Conservation (phyloP, 2,329 filamentous ascomycete genomes). For the Onygenales sp. region DNA sequence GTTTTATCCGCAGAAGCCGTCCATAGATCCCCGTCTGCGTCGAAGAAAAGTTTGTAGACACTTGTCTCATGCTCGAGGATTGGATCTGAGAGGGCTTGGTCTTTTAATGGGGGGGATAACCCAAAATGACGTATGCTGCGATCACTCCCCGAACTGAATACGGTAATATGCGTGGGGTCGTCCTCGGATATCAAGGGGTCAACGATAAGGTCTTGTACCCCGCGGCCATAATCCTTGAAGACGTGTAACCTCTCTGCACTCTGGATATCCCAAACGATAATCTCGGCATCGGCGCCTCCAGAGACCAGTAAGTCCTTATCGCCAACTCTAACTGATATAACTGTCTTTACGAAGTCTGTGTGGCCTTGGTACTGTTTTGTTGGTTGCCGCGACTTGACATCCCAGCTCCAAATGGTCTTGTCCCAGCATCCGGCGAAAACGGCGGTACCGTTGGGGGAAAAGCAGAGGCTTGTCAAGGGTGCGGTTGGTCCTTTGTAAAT, state of each 20-base stretch:
- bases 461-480: conserved; percentile 67
- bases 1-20: conserved; percentile 89
- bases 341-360: conserved; percentile 80
- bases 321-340: conserved; percentile 54
- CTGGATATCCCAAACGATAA: conserved; percentile 71
- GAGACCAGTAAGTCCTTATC: conserved; percentile 59
- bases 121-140: conserved; percentile 63
- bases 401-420: conserved; percentile 82
- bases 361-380: conserved; percentile 64
- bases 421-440: conserved; percentile 87
- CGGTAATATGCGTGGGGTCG: conserved; percentile 32
- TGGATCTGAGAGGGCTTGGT: conserved; percentile 49
- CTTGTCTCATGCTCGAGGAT: conserved; percentile 83
- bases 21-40: conserved; percentile 68
- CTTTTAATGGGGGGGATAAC: conserved; percentile 21
- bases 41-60: conserved; percentile 72
- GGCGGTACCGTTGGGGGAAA: conserved; percentile 52
- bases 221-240: conserved; percentile 68
- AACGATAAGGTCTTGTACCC: conserved; percentile 67
- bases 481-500: conserved; percentile 65
- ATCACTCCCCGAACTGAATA: conserved; percentile 76
- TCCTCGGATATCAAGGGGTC: conserved; percentile 54
- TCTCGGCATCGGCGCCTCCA: conserved; percentile 67
- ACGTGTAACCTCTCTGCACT: conserved; percentile 62
- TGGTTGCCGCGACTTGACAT: conserved; percentile 47